Percentiles rank a stretch among this genome's conserved stretches.
Conservation (phyloP, 495 filamentous ascomycete species). For the Daldinia bambusicola region DNA sequence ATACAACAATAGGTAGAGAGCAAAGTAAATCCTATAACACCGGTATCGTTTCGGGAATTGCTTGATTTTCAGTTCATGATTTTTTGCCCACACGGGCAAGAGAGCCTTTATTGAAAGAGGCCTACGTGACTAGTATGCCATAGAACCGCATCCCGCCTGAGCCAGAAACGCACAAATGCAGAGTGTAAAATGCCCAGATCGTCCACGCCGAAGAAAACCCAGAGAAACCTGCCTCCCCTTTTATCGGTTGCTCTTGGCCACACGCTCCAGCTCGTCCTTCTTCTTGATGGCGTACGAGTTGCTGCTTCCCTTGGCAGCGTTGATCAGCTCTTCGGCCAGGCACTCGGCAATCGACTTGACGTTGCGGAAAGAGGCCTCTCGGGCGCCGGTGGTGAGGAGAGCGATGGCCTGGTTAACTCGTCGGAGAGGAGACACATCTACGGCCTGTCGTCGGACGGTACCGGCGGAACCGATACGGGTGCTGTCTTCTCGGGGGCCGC, state of each 20-base stretch:
- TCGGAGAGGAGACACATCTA: constrained; percentile 99
- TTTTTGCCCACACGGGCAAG: constrained; percentile 45
- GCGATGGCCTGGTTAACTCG: constrained; percentile 99
- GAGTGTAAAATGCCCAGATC: constrained; percentile 60
- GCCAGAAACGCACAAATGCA: constrained; percentile 63
- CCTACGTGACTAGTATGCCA: constrained; percentile 62
- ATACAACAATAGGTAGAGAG: neutral
- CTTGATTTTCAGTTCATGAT: constrained; percentile 52
- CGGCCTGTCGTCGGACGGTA: constrained; percentile 99
- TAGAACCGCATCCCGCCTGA: constrained; percentile 57
- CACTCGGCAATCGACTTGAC: constrained; percentile 99
- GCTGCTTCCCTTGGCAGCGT: constrained; percentile 99
- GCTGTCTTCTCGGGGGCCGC: constrained; percentile 98
- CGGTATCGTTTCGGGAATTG: constrained; percentile 35
- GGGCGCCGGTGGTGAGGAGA: constrained; percentile 95
- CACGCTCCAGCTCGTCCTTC: constrained; percentile 99
- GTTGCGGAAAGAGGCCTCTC: constrained; percentile 98
- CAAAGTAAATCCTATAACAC: constrained; percentile 23
- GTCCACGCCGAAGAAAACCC: constrained; percentile 57
- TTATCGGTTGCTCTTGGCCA: constrained; percentile 99
- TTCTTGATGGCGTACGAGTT: constrained; percentile 99
- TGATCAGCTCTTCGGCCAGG: constrained; percentile 99
- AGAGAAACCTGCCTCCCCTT: constrained; percentile 49
- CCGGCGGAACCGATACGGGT: constrained; percentile 99
- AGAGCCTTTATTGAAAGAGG: constrained; percentile 56